Evolutionary conservation across 2,329 filamentous ascomycete genomes (phyloP), one percentile per base, ranked within the genome.

Genomic region (Alternaria consortialis): DNA sequence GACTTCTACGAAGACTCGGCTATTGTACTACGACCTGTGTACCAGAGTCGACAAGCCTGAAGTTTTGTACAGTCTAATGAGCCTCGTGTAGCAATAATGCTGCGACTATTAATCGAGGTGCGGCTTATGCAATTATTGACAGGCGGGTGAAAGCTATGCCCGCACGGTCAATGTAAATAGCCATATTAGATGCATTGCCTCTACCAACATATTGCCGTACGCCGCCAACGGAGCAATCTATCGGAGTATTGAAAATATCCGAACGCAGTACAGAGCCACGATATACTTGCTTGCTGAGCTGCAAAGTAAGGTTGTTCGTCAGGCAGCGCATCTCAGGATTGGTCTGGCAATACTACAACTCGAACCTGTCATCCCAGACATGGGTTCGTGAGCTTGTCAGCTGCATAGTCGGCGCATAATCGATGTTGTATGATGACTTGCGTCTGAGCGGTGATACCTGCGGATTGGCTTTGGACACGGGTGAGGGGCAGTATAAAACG

Each of bases 191-290:
- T 63, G 50, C 43, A 63, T 60, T 64, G 60, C 34, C 36, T 13
- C 13, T 13, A 47, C 50, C 56, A 53, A 15, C 42, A 11, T 29
- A 7, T 15, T 23, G 44, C 48, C 36, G 32, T 12, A 5, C 32
- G 17, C 31, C 15, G 37, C 31, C 39, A 50, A 42, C 52, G 20
- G 32, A 20, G 50, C 57, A 66, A 62, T 68, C 7, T 65, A 65
- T 53, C 52, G 53, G 43, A 56, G 48, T 64, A 68, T 66, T 61
- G 59, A 43, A 63, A 61, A 56, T 53, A 31, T 57, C 59, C 62
- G 25, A 53, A 61, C 40, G 55, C 23, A 56, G 54, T 55, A 59
- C 57, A 61, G 31, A n/a, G 17, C n/a, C 44, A 60, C 32, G 17
- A 25, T 36, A 34, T 29, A 51, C 52, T 29, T 50, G 32, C 34